These are phyloP conservation scores for Phytophthora pini DNA, from an alignment of 352 stramenopile species.

Conservation along the genomic window DNA sequence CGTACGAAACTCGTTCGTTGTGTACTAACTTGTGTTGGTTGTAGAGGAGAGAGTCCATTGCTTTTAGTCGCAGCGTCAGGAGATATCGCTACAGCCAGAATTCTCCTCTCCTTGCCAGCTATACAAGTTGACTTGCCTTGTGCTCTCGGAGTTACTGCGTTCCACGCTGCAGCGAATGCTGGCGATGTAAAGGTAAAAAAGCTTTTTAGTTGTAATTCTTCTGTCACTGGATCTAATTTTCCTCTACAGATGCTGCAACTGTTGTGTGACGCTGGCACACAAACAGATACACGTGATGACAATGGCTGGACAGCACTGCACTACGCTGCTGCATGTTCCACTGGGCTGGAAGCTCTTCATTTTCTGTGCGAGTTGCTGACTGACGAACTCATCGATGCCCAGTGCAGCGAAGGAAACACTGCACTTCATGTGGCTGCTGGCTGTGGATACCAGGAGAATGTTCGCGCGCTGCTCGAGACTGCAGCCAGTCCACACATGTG, in stretches of 20 bases:
- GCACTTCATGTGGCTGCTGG: conserved; percentile 68
- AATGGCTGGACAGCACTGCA: conserved; percentile 75
- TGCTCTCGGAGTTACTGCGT: conserved; percentile 52
- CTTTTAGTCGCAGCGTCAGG: conserved; percentile 63
- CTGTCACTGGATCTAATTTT: no score
- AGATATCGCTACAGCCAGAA: conserved; percentile 28
- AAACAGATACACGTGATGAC: conserved; percentile 43
- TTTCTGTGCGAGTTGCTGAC: conserved; percentile 63
- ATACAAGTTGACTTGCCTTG: conserved; percentile 57
- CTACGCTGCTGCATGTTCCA: conserved; percentile 57
- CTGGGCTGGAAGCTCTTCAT: conserved; percentile 46
- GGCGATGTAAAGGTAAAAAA: conserved; percentile 47
- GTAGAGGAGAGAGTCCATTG: conserved; percentile 59
- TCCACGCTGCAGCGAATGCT: conserved; percentile 67
- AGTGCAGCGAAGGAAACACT: conserved; percentile 64
- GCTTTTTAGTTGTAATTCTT: no score
- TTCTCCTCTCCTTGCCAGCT: conserved; percentile 9
- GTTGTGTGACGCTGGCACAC: conserved; percentile 48
- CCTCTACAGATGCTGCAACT: conserved; percentile 51
- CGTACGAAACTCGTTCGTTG: not conserved
- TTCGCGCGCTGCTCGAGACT: conserved; percentile 58
- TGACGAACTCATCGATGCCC: conserved; percentile 50
- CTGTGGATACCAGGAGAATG: conserved; percentile 61
- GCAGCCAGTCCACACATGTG: conserved; percentile 55
- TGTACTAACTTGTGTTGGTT: not conserved